Conservation (phyloP, 2,329 filamentous ascomycete genomes). For the Fusarium clavum region DNA sequence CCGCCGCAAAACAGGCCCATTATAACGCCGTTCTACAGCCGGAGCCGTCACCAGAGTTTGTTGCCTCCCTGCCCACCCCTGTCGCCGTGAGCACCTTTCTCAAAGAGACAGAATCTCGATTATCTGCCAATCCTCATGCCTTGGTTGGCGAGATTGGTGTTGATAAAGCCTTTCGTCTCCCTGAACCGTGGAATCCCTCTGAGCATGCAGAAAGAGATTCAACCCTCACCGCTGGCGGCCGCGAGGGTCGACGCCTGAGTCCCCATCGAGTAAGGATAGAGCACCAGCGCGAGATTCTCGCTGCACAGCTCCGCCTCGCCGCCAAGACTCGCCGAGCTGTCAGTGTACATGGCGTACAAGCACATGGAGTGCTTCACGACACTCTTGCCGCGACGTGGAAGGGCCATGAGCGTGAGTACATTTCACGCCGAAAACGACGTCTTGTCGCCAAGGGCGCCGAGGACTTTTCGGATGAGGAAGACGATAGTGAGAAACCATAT, state of each 20-base stretch:
- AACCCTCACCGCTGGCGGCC: slow-evolving; percentile 72
- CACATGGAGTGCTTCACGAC: slow-evolving; percentile 77
- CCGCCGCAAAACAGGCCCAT: slow-evolving; percentile 63
- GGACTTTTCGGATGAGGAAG: slow-evolving; percentile 55
- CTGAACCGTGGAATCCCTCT: slow-evolving; percentile 64
- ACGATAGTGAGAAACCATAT: slow-evolving; percentile 66
- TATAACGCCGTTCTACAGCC: slow-evolving; percentile 76
- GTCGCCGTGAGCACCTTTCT: slow-evolving; percentile 69
- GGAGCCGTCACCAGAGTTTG: slow-evolving; percentile 56
- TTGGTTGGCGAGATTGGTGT: slow-evolving; percentile 83
- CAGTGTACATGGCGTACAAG: slow-evolving; percentile 80
- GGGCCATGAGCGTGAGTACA: slow-evolving; percentile 72
- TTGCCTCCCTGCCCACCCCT: slow-evolving; percentile 68
- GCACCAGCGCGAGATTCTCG: slow-evolving; percentile 76
- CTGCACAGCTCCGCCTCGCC: slow-evolving; percentile 76
- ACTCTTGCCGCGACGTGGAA: slow-evolving; percentile 74
- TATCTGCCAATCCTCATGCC: slow-evolving; percentile 70
- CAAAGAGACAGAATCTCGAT: slow-evolving; percentile 63
- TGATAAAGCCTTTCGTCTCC: slow-evolving; percentile 81
- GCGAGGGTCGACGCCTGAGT: slow-evolving; percentile 75
- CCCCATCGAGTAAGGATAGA: slow-evolving; percentile 74
- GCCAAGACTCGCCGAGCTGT: slow-evolving; percentile 73
- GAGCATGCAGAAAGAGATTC: slow-evolving; percentile 45
- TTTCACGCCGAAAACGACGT: slow-evolving; percentile 69
- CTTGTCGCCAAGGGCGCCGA: slow-evolving; percentile 61